These are phyloP conservation scores for Colletotrichum shisoi DNA, from an alignment of 2,329 filamentous ascomycete genomes.

Conservation along the genomic window DNA sequence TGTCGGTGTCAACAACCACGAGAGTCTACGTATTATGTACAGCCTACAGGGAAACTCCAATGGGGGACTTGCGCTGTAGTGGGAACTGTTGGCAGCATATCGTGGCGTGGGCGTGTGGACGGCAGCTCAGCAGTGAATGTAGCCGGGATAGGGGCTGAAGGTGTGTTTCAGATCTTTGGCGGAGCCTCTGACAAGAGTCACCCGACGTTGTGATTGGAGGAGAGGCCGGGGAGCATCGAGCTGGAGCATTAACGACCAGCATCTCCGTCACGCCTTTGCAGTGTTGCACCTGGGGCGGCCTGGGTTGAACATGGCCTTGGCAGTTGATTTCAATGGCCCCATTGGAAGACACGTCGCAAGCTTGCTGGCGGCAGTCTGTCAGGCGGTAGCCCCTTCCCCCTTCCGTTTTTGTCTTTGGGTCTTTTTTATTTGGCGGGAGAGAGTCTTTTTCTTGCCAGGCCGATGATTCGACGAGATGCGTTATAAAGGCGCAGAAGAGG, in stretches of 20 bases:
- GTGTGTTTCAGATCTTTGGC: conserved; percentile 37
- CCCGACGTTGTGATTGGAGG: conserved; percentile 37
- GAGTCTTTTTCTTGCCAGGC: conserved; percentile 29
- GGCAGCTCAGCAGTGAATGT: conserved; percentile 16
- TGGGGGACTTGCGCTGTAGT: conserved; percentile 7
- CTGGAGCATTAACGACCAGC: conserved; percentile 38
- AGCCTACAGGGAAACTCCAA: conserved; percentile 6
- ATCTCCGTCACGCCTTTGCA: conserved; percentile 33
- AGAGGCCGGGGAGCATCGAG: conserved; percentile 12
- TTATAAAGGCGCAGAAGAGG: conserved; percentile 11
- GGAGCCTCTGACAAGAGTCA: conserved; percentile 38
- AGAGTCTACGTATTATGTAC: not conserved
- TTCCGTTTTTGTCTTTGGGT: conserved; percentile 3
- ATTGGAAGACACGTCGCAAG: conserved; percentile 36
- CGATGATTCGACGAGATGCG: conserved; percentile 25
- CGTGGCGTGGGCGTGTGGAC: conserved; percentile 34
- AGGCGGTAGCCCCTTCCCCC: conserved; percentile 16
- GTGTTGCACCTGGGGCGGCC: conserved; percentile 26
- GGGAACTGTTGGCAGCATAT: conserved; percentile 33
- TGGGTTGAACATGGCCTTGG: conserved; percentile 26
- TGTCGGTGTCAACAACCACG: not conserved
- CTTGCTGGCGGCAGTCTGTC: conserved; percentile 16
- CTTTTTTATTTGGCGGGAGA: not conserved
- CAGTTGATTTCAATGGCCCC: conserved; percentile 33
- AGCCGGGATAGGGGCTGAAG: conserved; percentile 29